Percentiles rank a stretch among this genome's conserved stretches.
Evolutionary conservation across 2,329 filamentous ascomycete species (phyloP).

Genomic region (Pseudocercospora macadamiae): DNA sequence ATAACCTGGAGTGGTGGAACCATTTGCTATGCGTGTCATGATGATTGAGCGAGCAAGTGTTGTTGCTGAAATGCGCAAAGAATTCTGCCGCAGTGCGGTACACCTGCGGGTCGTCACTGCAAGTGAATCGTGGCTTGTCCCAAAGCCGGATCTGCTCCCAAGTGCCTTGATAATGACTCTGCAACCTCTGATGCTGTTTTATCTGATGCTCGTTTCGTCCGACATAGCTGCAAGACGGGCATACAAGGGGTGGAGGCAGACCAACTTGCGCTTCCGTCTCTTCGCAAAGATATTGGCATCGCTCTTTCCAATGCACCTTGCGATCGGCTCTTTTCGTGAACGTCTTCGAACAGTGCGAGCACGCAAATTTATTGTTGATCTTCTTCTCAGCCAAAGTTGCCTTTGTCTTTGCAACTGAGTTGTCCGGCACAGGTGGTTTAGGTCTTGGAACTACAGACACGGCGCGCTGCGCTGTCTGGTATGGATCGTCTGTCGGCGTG

Average conservation of each 20-base stretch:
- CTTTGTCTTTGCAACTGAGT: not conserved
- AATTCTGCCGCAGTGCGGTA: constrained; percentile 8
- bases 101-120: constrained; percentile 2
- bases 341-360: constrained; percentile 3
- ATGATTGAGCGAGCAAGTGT: constrained; percentile 7
- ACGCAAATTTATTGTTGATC: constrained; percentile 10
- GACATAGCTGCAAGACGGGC: constrained; percentile 4
- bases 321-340: constrained; percentile 13
- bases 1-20: constrained; percentile 4
- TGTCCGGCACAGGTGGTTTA: not conserved
- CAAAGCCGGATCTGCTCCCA: constrained; percentile 10
- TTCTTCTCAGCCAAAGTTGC: constrained; percentile 6
- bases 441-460: not conserved
- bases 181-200: not conserved
- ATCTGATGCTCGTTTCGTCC: constrained; percentile 9
- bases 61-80: constrained; percentile 12
- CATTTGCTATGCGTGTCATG: constrained; percentile 8
- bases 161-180: constrained; percentile 3
- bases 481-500: not conserved
- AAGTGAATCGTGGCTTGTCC: constrained; percentile 9
- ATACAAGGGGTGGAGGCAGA: constrained; percentile 1
- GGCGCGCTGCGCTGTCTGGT: not conserved
- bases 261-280: not conserved
- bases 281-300: constrained; percentile 9
- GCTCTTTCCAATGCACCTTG: constrained; percentile 9